Evolutionary conservation across 169 alveolate species (phyloP), one percentile per base, ranked within the genome.

Genomic region (Plasmodium cynomolgi): DNA sequence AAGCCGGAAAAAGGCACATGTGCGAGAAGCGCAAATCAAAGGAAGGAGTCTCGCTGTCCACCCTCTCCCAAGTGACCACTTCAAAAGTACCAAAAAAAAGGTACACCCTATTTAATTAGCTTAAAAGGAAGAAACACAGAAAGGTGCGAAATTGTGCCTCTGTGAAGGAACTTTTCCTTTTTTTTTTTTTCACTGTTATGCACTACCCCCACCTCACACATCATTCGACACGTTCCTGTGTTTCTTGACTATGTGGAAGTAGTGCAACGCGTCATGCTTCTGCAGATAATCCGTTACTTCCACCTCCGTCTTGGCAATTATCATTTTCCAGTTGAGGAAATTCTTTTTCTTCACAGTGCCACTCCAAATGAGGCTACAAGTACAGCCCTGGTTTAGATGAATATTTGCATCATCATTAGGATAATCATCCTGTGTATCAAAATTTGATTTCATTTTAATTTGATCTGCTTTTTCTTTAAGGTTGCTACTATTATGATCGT

Each of bases 331-430:
- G 80, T 95, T 94, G 23, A 90, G 84, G 47, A 96, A 96, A 91
- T 93, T 96, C 84, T 96, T 96, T 50, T 91, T 81, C 90, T 94
- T 96, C 17, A 94, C 96, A 95, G 95, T 92, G 0, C 98, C 98
- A 20, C 90, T 93, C 98, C 98, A 96, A n/a, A 96, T 91, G 85
- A 94, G 96, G 72, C 92, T 73, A 98, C 97, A 96, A 96, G 97
- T 88, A 92, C 92, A 39, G 3, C 33, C 95, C 56, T 74, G 84
- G 15, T 83, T 62, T 17, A 58, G 31, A 13, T 71, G 50, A n/a
- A 68, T 39, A 33, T 84, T 79, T 26, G 29, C 80, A 26, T 2
- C 34, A 29, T 88, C 96, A 50, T 73, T 93, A 26, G 92, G 74
- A 50, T 84, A 71, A 33, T 68, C 93, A 33, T 41, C 58, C 56